Base-by-base conservation (phyloP, 1,139 yeast genomes). In the Zhuliangozyma blackwelliae region DNA sequence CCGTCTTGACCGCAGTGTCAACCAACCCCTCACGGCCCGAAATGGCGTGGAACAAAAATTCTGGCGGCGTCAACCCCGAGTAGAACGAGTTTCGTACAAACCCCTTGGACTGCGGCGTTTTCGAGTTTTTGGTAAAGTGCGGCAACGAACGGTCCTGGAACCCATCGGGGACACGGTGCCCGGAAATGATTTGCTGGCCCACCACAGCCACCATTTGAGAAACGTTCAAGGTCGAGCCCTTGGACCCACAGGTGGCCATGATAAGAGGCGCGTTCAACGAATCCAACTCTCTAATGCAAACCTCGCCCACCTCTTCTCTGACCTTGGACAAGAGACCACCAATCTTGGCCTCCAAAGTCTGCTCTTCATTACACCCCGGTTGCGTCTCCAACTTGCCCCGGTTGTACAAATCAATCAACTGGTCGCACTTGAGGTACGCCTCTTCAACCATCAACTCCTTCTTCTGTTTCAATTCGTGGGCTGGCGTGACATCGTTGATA, bases 161-260 rank as follows among this genome's bases (percentile, higher is more conserved):
- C 22, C 99, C 99, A 74, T 94, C 96, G 16, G 98, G 98, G 48
- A 94, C 98, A 76, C 99, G 96, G 57, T 87, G 86, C 63, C 99
- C 99, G 5, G 96, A 82, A 52, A 94, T 94, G 69, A 94, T 94
- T 63, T 94, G 99, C 65, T 94, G 99, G 41, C 99, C 99, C 34
- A 94, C 99, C 59, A 94, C 97, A 0, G 99, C 98, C 74, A 94
- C 98, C 99, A 94, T 94, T 67, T 94, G 99, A 9, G 98, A 92
- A 31, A 94, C 98, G 61, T 94, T 94, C 48, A 94, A 77, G 0
- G 97, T 89, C 29, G 98, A 92, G 63, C 98, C 99, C 62, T 94
- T 94, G 34, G 98, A 92, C 50, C 99, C 99, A 75, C 98, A 92
- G 1, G 96, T 88, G 9, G 98, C 97, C 99, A 94, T 94, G 57